phyloP scores from a whole-genome alignment of 768 basidiomycete species.

The Daedaleopsis nitida region DNA sequence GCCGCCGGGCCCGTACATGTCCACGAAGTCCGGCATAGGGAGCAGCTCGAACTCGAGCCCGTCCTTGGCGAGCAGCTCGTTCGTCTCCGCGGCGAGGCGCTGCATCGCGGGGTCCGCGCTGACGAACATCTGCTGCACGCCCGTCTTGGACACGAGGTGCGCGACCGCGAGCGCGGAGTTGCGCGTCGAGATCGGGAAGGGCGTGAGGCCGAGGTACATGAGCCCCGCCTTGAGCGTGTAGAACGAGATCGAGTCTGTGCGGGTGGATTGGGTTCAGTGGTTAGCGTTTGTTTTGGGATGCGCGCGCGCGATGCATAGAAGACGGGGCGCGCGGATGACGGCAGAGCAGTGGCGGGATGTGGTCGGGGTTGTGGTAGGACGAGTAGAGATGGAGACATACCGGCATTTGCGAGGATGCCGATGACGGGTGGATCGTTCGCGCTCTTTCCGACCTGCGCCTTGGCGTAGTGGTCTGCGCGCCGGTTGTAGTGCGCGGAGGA shows the following conservation, averaged over 20 bases:
- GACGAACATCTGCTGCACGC: slow-evolving; percentile 29
- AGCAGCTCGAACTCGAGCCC: slow-evolving; percentile 13
- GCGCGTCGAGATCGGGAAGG: slow-evolving; percentile 39
- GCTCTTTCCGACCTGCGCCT: slow-evolving; percentile 6
- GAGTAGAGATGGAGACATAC: background rate
- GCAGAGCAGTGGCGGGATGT: too few relatives aligned
- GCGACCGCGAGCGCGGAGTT: slow-evolving; percentile 37
- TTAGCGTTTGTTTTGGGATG: background rate
- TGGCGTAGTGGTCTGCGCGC: background rate
- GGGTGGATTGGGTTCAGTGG: background rate
- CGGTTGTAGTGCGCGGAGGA: slow-evolving; percentile 1
- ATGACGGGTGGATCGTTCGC: slow-evolving; percentile 4
- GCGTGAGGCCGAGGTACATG: slow-evolving; percentile 24
- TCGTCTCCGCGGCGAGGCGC: slow-evolving; percentile 23
- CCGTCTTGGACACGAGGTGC: slow-evolving; percentile 33
- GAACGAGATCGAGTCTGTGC: slow-evolving; percentile 30
- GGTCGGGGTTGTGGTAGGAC: too few relatives aligned
- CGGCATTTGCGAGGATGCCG: slow-evolving; percentile 13
- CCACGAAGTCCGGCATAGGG: slow-evolving; percentile 25
- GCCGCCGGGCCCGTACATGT: slow-evolving; percentile 21
- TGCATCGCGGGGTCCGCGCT: slow-evolving; percentile 25
- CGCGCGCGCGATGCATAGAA: background rate
- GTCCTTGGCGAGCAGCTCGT: slow-evolving; percentile 16
- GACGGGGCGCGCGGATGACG: too few relatives aligned
- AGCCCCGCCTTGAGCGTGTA: slow-evolving; percentile 21